These are phyloP conservation scores for Guillardia theta DNA, from an alignment of 78 protist genomes.

Conservation along the genomic window DNA sequence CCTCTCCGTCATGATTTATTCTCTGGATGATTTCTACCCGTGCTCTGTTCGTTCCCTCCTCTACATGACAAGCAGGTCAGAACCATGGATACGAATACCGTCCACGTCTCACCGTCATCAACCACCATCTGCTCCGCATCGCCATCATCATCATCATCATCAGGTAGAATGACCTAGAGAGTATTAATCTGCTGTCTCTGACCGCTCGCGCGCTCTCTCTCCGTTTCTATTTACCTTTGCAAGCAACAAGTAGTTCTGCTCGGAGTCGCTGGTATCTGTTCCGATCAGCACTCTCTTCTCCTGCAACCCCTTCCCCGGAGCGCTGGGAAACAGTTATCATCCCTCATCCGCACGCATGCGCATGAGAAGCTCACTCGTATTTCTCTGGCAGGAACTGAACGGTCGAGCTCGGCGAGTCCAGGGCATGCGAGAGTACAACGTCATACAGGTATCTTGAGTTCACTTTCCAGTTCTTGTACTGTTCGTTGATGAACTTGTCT, in stretches of 20 bases:
- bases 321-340: no score
- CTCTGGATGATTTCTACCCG: slow-evolving; percentile 66
- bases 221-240: no score
- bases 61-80: not conserved
- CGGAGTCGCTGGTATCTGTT: slow-evolving; percentile 92
- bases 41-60: slow-evolving; percentile 4
- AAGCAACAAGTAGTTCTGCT: slow-evolving; percentile 86
- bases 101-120: slow-evolving; percentile 74
- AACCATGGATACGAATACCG: slow-evolving; percentile 19
- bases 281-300: slow-evolving; percentile 85
- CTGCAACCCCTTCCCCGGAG: slow-evolving; percentile 57
- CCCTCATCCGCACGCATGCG: no score
- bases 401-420: slow-evolving; percentile 94
- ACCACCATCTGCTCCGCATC: no score
- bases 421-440: slow-evolving; percentile 82
- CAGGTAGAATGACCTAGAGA: slow-evolving; percentile 83
- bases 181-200: no score
- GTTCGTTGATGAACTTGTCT: not conserved
- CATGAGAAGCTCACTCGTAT: no score
- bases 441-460: slow-evolving; percentile 94
- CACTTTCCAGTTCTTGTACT: slow-evolving; percentile 89
- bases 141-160: slow-evolving; percentile 65
- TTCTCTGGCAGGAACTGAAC: slow-evolving; percentile 85
- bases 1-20: slow-evolving; percentile 91
- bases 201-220: no score